Conservation (phyloP, 2,329 filamentous ascomycete genomes). For the Microcera coccophila region DNA sequence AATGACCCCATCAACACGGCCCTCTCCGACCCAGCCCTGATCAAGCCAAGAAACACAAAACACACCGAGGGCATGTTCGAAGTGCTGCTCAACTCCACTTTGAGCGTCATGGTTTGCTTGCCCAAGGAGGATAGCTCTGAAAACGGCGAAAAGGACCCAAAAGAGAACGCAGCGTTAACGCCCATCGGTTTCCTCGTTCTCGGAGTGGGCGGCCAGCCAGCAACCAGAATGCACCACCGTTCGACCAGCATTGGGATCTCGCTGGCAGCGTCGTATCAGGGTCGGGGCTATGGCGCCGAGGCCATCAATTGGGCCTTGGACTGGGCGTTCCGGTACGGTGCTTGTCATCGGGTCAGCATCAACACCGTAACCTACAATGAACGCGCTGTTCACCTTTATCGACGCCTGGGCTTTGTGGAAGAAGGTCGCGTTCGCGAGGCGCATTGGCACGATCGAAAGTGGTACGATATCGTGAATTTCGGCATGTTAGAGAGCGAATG, state of each 20-base stretch:
- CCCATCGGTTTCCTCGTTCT: slow-evolving; percentile 13
- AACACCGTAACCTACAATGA: slow-evolving; percentile 40
- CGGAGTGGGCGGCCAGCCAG: slow-evolving; percentile 2
- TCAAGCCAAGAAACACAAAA: slow-evolving; percentile 6
- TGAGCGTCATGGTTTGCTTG: slow-evolving; percentile 10
- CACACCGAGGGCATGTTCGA: not conserved
- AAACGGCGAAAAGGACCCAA: not conserved
- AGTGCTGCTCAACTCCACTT: not conserved
- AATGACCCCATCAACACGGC: slow-evolving; percentile 10
- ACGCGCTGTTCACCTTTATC: slow-evolving; percentile 41
- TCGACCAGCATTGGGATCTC: slow-evolving; percentile 32
- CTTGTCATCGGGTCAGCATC: slow-evolving; percentile 42
- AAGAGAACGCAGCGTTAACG: not conserved
- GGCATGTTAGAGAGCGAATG: slow-evolving; percentile 40
- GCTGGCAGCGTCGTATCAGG: slow-evolving; percentile 33
- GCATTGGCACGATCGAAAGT: slow-evolving; percentile 42
- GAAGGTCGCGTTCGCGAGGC: slow-evolving; percentile 42
- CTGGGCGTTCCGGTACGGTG: slow-evolving; percentile 44
- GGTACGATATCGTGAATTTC: slow-evolving; percentile 32
- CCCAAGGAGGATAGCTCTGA: not conserved
- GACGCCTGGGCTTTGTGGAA: slow-evolving; percentile 41
- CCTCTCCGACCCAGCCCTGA: slow-evolving; percentile 1
- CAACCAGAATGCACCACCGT: slow-evolving; percentile 1
- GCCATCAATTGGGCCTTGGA: slow-evolving; percentile 44
- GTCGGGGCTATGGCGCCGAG: slow-evolving; percentile 43